These are phyloP conservation scores for Amaranthus tricolor DNA, from an alignment of 179 eudicot genomes.

Conservation along the genomic window DNA sequence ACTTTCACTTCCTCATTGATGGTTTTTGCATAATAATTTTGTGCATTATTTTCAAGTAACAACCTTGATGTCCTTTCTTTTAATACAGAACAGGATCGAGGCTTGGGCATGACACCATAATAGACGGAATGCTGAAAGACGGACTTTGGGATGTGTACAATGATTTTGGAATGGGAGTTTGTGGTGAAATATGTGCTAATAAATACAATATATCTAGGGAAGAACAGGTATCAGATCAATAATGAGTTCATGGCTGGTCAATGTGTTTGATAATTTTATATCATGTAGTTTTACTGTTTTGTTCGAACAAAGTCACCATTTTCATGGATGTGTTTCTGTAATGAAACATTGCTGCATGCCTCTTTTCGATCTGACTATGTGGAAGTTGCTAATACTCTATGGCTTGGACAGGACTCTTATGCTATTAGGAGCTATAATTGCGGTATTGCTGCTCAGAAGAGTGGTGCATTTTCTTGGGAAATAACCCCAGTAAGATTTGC, in stretches of 20 bases:
- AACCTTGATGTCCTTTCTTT: not conserved
- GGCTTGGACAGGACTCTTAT: conserved; percentile 63
- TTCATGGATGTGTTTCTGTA: not conserved
- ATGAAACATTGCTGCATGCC: not conserved
- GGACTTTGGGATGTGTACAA: conserved; percentile 96
- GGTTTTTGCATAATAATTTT: not conserved
- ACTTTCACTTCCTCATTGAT: not conserved
- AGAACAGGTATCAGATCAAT: conserved; percentile 56
- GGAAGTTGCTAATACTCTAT: conserved; percentile 11
- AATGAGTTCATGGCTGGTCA: too few relatives aligned
- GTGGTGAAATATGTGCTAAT: conserved; percentile 91
- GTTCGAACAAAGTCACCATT: not conserved
- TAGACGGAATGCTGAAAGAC: conserved; percentile 97
- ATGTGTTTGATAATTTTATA: not conserved
- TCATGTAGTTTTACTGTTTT: not conserved
- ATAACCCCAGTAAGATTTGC: conserved; percentile 68
- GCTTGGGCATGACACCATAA: conserved; percentile 87
- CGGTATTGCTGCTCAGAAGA: conserved; percentile 76
- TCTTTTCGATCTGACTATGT: not conserved
- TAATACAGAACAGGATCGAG: conserved; percentile 83
- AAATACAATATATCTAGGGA: conserved; percentile 70
- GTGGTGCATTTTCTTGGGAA: conserved; percentile 89
- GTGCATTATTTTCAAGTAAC: not conserved
- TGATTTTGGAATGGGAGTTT: conserved; percentile 86
- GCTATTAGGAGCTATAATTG: conserved; percentile 89